A percentile compares a stretch with the other conserved stretches of the same genome.
phyloP scores from a whole-genome alignment of 108 stramenopile genomes.

The Mayamaea pseudoterrestris region DNA sequence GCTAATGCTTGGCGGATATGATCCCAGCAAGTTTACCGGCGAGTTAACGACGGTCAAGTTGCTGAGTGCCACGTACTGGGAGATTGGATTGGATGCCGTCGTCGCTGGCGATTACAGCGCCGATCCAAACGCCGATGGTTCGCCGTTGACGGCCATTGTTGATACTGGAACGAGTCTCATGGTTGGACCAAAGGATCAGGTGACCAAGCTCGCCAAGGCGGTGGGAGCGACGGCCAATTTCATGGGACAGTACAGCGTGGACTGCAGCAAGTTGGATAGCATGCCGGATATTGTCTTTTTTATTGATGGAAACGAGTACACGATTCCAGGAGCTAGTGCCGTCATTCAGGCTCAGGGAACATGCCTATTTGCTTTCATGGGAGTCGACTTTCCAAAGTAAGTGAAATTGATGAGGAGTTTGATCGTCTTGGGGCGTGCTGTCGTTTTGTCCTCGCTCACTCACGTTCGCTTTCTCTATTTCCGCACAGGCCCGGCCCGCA shows the following conservation, averaged over 20 bases:
- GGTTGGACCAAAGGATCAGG: constrained; percentile 68
- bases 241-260: constrained; percentile 89
- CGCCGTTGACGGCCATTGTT: constrained; percentile 69
- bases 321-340: constrained; percentile 64
- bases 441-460: constrained; percentile 11
- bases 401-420: too few relatives aligned
- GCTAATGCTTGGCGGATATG: constrained; percentile 92
- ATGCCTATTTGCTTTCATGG: constrained; percentile 94
- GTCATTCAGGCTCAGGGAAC: constrained; percentile 78
- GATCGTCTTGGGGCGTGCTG: too few relatives aligned
- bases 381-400: constrained; percentile 75
- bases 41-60: constrained; percentile 70
- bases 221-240: constrained; percentile 83
- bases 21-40: constrained; percentile 59
- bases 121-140: constrained; percentile 8
- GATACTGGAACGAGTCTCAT: constrained; percentile 94
- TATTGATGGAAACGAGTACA: constrained; percentile 69
- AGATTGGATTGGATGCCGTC: constrained; percentile 62
- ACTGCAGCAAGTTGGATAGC: constrained; percentile 56
- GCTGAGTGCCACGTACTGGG: constrained; percentile 86
- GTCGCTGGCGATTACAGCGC: constrained; percentile 33
- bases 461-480: constrained; percentile 10
- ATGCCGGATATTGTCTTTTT: constrained; percentile 73
- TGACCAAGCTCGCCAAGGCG: constrained; percentile 52
- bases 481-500: constrained; percentile 48